Percentiles rank a stretch among this genome's conserved stretches.
These are phyloP conservation scores for Ascomycota sp. DNA, from an alignment of 2,329 filamentous ascomycete genomes.

Conservation along the genomic window DNA sequence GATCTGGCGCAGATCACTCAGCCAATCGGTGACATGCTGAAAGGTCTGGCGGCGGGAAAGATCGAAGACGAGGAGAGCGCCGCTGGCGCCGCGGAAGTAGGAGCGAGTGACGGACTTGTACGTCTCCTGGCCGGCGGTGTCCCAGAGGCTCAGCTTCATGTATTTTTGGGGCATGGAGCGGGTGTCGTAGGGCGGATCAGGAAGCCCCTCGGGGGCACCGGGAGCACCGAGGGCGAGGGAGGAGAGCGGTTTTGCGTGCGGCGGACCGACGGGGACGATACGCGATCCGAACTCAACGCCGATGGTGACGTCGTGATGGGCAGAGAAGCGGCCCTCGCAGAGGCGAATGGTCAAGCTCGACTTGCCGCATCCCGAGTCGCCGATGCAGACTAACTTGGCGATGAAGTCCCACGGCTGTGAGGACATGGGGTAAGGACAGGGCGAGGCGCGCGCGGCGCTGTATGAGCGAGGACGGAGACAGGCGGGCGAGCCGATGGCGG, in stretches of 20 bases:
- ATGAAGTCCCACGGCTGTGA: conserved; percentile 88
- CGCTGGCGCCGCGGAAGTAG: conserved; percentile 66
- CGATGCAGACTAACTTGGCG: conserved; percentile 93
- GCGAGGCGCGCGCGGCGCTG: background rate
- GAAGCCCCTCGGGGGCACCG: conserved; percentile 23
- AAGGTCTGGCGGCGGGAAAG: conserved; percentile 76
- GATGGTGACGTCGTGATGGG: conserved; percentile 92
- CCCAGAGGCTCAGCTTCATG: conserved; percentile 91
- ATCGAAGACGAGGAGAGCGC: conserved; percentile 76
- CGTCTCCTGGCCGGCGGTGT: conserved; percentile 90
- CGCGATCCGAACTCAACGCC: conserved; percentile 90
- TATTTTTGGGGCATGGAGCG: conserved; percentile 36
- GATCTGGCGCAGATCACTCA: conserved; percentile 82
- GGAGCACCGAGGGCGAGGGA: conserved; percentile 2
- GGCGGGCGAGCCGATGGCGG: background rate
- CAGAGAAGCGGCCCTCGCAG: conserved; percentile 87
- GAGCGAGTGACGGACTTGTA: conserved; percentile 92
- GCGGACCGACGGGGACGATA: conserved; percentile 77
- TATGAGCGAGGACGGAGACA: background rate
- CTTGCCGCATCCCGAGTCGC: conserved; percentile 92
- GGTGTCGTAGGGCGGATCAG: conserved; percentile 26
- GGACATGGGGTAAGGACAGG: conserved; percentile 25
- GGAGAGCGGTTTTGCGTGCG: conserved; percentile 32
- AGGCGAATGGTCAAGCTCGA: conserved; percentile 84
- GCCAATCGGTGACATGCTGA: conserved; percentile 74